Conservation (phyloP, 2,329 filamentous ascomycete species). For the Sporothrix schenckii region DNA sequence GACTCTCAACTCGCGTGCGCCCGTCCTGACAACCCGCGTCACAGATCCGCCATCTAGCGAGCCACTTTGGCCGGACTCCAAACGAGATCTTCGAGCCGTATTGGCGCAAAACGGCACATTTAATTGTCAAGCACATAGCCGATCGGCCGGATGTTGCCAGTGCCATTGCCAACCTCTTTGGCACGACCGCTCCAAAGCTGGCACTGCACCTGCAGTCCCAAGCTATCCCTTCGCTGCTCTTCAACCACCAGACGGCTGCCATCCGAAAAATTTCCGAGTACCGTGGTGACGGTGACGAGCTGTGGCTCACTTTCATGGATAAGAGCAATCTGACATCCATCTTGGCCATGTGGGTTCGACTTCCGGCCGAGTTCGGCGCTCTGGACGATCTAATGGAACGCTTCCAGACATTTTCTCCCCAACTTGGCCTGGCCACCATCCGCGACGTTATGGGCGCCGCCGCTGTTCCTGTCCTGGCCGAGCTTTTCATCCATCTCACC, state of each 20-base stretch:
- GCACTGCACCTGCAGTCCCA: conserved; percentile 75
- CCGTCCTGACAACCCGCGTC: not conserved
- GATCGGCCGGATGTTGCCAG: conserved; percentile 80
- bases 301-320: conserved; percentile 59
- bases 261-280: conserved; percentile 80
- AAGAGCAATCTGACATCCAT: conserved; percentile 60
- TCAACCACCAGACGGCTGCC: conserved; percentile 65
- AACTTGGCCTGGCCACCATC: conserved; percentile 33
- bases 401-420: conserved; percentile 32
- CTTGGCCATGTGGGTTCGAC: conserved; percentile 48
- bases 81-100: conserved; percentile 79
- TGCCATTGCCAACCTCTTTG: conserved; percentile 77
- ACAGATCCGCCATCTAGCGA: conserved; percentile 69
- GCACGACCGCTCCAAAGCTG: conserved; percentile 73
- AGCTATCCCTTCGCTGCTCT: conserved; percentile 82
- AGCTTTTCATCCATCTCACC: conserved; percentile 35
- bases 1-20: too few relatives aligned
- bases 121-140: conserved; percentile 79
- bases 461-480: conserved; percentile 34
- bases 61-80: conserved; percentile 63
- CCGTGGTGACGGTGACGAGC: conserved; percentile 65
- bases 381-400: conserved; percentile 35
- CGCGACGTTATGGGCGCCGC: conserved; percentile 35
- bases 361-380: conserved; percentile 29
- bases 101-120: conserved; percentile 82